These are phyloP conservation scores for Aspergillus piperis DNA, from an alignment of 2,329 filamentous ascomycete genomes.

Conservation along the genomic window DNA sequence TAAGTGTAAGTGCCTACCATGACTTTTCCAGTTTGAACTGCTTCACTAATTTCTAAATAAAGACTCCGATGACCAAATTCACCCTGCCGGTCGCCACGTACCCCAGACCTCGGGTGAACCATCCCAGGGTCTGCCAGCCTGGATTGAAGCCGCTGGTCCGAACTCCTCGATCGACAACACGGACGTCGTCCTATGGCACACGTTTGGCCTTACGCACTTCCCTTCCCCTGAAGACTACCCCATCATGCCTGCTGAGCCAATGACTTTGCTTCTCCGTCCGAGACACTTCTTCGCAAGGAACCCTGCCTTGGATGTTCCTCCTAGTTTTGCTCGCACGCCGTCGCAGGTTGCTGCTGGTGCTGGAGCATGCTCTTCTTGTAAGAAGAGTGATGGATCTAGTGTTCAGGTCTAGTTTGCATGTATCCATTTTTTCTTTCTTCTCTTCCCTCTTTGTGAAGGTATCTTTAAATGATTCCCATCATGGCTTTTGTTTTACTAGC, in stretches of 20 bases:
- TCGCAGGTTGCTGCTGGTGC: slow-evolving; percentile 61
- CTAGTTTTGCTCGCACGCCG: slow-evolving; percentile 71
- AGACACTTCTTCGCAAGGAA: slow-evolving; percentile 81
- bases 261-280: slow-evolving; percentile 76
- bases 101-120: slow-evolving; percentile 83
- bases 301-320: slow-evolving; percentile 77
- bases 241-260: slow-evolving; percentile 84
- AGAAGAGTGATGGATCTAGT: slow-evolving; percentile 44
- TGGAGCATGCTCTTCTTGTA: slow-evolving; percentile 34
- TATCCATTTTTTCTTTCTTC: background rate
- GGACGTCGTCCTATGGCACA: slow-evolving; percentile 90
- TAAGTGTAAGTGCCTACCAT: slow-evolving; percentile 64
- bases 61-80: slow-evolving; percentile 80
- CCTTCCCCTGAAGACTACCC: slow-evolving; percentile 89
- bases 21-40: background rate
- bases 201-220: slow-evolving; percentile 88
- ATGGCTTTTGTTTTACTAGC: background rate
- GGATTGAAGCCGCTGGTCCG: slow-evolving; percentile 68
- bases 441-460: background rate
- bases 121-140: slow-evolving; percentile 69
- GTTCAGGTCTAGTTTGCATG: slow-evolving; percentile 31
- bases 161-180: slow-evolving; percentile 72
- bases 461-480: background rate
- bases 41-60: slow-evolving; percentile 16
- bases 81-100: slow-evolving; percentile 83